Evolutionary conservation across 352 stramenopile genomes (phyloP).

Genomic region (Phytophthora sp.): DNA sequence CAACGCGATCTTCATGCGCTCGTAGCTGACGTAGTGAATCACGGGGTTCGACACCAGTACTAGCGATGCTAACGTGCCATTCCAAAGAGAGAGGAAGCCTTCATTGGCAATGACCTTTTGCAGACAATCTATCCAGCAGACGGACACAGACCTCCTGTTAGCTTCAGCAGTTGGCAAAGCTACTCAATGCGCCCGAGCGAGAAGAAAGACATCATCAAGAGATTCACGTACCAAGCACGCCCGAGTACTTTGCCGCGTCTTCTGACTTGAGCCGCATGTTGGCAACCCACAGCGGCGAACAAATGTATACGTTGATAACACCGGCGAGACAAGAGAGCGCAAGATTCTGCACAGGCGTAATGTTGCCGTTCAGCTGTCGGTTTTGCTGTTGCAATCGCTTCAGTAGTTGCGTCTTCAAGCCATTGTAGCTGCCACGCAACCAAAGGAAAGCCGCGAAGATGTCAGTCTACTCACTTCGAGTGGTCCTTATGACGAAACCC

Average conservation of each 20-base stretch:
- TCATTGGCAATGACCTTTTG: slow-evolving; percentile 69
- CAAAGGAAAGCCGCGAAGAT: not conserved
- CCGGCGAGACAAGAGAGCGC: slow-evolving; percentile 75
- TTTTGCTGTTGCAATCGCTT: slow-evolving; percentile 58
- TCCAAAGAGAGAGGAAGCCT: slow-evolving; percentile 91
- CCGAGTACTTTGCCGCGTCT: slow-evolving; percentile 67
- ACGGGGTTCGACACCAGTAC: slow-evolving; percentile 95
- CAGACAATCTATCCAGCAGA: slow-evolving; percentile 46
- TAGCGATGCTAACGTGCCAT: slow-evolving; percentile 90
- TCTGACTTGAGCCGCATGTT: slow-evolving; percentile 94
- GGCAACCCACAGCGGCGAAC: slow-evolving; percentile 93
- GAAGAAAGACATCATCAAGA: not conserved
- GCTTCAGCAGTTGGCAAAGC: slow-evolving; percentile 16
- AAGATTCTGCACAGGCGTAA: slow-evolving; percentile 68
- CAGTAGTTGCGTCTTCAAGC: slow-evolving; percentile 67
- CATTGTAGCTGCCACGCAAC: slow-evolving; percentile 56
- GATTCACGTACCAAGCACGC: slow-evolving; percentile 36
- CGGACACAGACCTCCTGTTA: not conserved
- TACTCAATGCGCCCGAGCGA: slow-evolving; percentile 24
- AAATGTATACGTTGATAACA: slow-evolving; percentile 86
- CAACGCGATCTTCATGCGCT: slow-evolving; percentile 88
- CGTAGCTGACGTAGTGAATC: slow-evolving; percentile 96
- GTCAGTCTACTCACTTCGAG: not conserved
- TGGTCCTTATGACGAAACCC: not conserved
- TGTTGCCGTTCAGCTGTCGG: slow-evolving; percentile 37